phyloP scores from a whole-genome alignment of 495 filamentous ascomycete species.

The Hyaloscypha bicolor region DNA sequence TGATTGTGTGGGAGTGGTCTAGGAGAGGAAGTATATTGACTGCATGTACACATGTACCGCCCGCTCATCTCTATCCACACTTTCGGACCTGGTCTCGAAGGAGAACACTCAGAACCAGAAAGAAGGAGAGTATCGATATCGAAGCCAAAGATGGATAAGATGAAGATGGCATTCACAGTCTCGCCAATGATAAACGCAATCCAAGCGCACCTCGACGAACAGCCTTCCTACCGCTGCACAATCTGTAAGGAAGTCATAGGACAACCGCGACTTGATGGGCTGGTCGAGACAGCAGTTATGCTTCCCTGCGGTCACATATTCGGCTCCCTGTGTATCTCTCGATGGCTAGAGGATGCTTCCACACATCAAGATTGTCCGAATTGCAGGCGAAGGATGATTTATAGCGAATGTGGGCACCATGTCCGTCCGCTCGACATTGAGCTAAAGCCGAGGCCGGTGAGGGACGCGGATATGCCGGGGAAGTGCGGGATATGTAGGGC shows the following conservation, averaged over 20 bases:
- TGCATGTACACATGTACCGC: not conserved
- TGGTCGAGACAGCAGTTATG: constrained; percentile 16
- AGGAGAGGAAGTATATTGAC: not conserved
- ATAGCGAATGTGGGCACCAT: constrained; percentile 27
- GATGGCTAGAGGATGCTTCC: constrained; percentile 28
- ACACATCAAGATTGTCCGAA: constrained; percentile 29
- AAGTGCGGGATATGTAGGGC: constrained; percentile 22
- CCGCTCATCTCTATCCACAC: not conserved
- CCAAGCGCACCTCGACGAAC: not conserved
- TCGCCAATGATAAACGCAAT: not conserved
- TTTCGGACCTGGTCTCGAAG: not conserved
- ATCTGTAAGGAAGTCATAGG: constrained; percentile 22
- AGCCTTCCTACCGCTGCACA: constrained; percentile 10
- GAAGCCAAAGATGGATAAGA: not conserved
- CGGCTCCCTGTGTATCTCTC: constrained; percentile 26
- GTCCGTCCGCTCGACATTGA: constrained; percentile 15
- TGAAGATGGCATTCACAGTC: not conserved
- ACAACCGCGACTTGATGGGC: constrained; percentile 5
- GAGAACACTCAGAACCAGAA: not conserved
- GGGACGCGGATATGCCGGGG: constrained; percentile 25
- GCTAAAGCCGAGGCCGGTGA: not conserved
- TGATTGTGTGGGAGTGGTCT: not conserved
- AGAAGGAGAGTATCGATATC: not conserved
- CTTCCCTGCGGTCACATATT: constrained; percentile 32
- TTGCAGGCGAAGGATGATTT: constrained; percentile 29